These are phyloP conservation scores for Didymella pinodella DNA, from an alignment of 2,329 filamentous ascomycete species.

Conservation along the genomic window DNA sequence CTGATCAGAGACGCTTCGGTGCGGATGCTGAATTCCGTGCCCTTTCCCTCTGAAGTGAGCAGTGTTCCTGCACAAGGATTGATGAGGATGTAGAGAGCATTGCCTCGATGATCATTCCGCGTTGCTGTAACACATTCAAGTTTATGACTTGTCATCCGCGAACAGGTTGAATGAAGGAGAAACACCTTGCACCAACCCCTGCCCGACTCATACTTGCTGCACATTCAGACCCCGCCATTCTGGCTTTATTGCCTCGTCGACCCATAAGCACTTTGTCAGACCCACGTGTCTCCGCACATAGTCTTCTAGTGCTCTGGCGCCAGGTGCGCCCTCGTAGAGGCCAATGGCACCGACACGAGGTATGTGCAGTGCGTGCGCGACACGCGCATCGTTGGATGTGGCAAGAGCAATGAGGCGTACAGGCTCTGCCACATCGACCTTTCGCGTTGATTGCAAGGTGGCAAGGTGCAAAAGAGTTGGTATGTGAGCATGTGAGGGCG, in stretches of 20 bases:
- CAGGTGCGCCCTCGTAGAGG: slow-evolving; percentile 64
- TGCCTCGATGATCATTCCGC: background rate
- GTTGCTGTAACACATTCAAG: background rate
- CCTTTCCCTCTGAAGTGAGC: background rate
- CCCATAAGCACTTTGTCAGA: slow-evolving; percentile 64
- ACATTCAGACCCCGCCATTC: slow-evolving; percentile 57
- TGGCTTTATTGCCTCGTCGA: slow-evolving; percentile 55
- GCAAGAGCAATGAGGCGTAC: slow-evolving; percentile 70
- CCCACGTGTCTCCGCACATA: slow-evolving; percentile 63
- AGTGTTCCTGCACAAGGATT: background rate
- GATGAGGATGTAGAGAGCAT: background rate
- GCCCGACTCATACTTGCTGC: slow-evolving; percentile 1
- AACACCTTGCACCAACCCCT: background rate
- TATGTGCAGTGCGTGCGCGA: slow-evolving; percentile 66
- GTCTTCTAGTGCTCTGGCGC: slow-evolving; percentile 64
- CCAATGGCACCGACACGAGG: slow-evolving; percentile 72
- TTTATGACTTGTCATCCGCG: background rate
- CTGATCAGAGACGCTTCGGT: background rate
- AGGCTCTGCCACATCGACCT: slow-evolving; percentile 27
- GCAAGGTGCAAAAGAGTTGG: slow-evolving; percentile 44
- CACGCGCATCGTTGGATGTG: slow-evolving; percentile 64
- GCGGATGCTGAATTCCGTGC: background rate
- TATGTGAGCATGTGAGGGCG: slow-evolving; percentile 46
- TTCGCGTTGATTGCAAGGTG: slow-evolving; percentile 19
- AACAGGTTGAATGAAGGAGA: background rate